Evolutionary conservation across 2,329 filamentous ascomycete genomes (phyloP).

Genomic region (Aspergillus bombycis): DNA sequence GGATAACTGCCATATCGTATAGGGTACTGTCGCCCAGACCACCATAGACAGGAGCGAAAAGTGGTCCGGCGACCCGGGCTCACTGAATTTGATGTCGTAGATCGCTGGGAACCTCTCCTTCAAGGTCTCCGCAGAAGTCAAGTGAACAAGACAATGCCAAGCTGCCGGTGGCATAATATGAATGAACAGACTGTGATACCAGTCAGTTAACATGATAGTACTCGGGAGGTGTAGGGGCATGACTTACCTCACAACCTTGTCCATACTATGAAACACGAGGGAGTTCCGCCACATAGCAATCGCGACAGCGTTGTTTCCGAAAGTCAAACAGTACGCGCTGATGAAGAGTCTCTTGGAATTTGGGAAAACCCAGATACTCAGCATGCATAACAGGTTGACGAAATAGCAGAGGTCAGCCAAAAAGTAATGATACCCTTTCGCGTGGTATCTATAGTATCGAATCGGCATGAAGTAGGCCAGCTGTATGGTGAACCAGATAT

Average conservation of each 20-base stretch:
- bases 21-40: slow-evolving; percentile 89
- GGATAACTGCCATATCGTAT: slow-evolving; percentile 85
- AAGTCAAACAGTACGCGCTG: slow-evolving; percentile 86
- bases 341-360: slow-evolving; percentile 89
- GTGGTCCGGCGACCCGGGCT: slow-evolving; percentile 73
- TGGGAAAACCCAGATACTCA: slow-evolving; percentile 90
- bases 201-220: slow-evolving; percentile 1
- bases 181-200: slow-evolving; percentile 74
- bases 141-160: slow-evolving; percentile 87
- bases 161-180: slow-evolving; percentile 98
- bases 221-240: neutral
- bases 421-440: slow-evolving; percentile 94
- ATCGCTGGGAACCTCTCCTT: slow-evolving; percentile 78
- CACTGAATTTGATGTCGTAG: slow-evolving; percentile 73
- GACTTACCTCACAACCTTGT: slow-evolving; percentile 83
- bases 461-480: slow-evolving; percentile 97
- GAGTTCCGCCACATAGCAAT: slow-evolving; percentile 99
- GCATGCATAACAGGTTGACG: slow-evolving; percentile 81
- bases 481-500: slow-evolving; percentile 88
- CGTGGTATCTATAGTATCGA: slow-evolving; percentile 86
- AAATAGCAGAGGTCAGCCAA: slow-evolving; percentile 97
- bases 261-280: slow-evolving; percentile 95
- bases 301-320: slow-evolving; percentile 94
- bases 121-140: slow-evolving; percentile 69
- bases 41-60: slow-evolving; percentile 86